Base-by-base conservation (phyloP, 2,329 filamentous ascomycete genomes). In the Apiospora kogelbergensis region DNA sequence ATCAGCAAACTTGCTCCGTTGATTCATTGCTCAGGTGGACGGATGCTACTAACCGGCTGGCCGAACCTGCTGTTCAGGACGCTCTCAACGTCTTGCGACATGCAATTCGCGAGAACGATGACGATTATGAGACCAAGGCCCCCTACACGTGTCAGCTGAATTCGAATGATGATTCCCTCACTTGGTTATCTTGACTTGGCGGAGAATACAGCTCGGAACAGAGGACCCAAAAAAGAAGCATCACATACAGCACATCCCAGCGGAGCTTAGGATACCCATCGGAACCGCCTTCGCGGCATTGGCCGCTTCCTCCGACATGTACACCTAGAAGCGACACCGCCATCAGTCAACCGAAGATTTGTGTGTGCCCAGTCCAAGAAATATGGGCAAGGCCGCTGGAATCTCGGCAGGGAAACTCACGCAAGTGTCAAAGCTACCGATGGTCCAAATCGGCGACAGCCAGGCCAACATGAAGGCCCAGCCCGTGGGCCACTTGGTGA, bases 401-500 rank as follows among this genome's bases (percentile, higher is more conserved):
- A 11, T 2, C n/a, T 5, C 17, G 42, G 6, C 24, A 33, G 4
- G n/a, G n/a, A n/a, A 3, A 66, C 65, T 33, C 22, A 66, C 44
- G 7, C 65, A 66, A 9, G 41, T 4, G 6, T 66, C 65, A 7
- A 66, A 66, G 44, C 65, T 40, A 1, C 41, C 44, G 33, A 66
- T 66, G 24, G 65, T 53, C 65, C 65, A 53, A 13, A 66, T 66
- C 9, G 65, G 65, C 44, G 44, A 66, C 1, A 66, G 65, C 65
- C 65, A 66, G 6, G 65, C 44, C 17, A 66, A 44, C 44, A 66
- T 53, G 26, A 66, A 66, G 1, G 65, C 40, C 65, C 65, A 66
- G 20, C 65, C 65, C 44, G 44, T 40, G 3, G 65, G 65, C 65
- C 65, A 66, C 17, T 17, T 22, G 1, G 65, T 66, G 20, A 66